Base-by-base conservation (phyloP, 176 grass and related monocot genomes). In the Elymus sibiricus region DNA sequence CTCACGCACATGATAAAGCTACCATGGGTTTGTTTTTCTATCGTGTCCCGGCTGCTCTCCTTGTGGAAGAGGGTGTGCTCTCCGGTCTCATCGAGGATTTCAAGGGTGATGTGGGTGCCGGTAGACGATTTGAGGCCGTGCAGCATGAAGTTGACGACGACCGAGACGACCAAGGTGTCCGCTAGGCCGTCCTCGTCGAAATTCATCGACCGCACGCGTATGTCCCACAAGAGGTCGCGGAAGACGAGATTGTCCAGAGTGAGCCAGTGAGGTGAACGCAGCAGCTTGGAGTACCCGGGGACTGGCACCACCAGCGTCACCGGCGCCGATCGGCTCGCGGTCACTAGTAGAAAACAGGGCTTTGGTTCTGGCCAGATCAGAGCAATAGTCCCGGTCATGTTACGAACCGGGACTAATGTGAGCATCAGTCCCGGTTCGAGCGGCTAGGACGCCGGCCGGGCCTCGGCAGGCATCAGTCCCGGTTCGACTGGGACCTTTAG, bases 141-240 rank as follows among this genome's bases (percentile, higher is more conserved):
- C 35, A 0, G 24, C 12, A 1, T 7, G 25, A 12, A 27, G 13
- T 14, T 11, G 38, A 24, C 2, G 69, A 15, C 69, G 69, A 72
- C 69, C 38, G 35, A 43, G 6, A 72, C 11, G 0, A 1, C 0
- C 11, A 72, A 25, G 22, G 0, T 0, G 11, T 72, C 11, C 11
- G 69, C 69, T 43, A 72, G 38, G 37, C 69, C 69, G 5, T 71
- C 22, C 13, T 47, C 59, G 35, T 37, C 35, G 35, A 37, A 37
- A 22, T 1, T 2, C 5, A 11, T 4, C 2, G 70, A 22, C 7
- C 7, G 0, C 39, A 26, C n/a, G 3, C 0, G 2, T n/a, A 44
- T 13, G 22, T 73, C 6, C 70, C 39, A 73, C 3, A 11, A 25
- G 69, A 43, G 39, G 24, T 14, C 9, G 6, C 2, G 1, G 69